A percentile compares a stretch with the other conserved stretches of the same genome.
These are phyloP conservation scores for Candida sojae DNA, from an alignment of 1,139 yeast genomes.

Conservation along the genomic window DNA sequence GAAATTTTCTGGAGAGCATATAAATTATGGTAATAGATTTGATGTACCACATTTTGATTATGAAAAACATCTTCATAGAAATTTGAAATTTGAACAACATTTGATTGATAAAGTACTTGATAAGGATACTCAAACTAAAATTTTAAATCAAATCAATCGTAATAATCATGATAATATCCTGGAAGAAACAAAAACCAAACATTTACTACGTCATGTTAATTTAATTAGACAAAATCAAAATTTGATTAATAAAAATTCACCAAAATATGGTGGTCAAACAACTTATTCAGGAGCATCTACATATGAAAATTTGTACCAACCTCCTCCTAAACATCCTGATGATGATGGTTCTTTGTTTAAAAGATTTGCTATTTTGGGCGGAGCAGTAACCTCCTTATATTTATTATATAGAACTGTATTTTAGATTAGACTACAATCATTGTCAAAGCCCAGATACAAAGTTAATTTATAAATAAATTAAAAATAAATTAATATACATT, in stretches of 20 bases:
- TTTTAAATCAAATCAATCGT: conserved; percentile 36
- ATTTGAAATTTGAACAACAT: conserved; percentile 63
- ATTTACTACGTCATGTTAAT: conserved; percentile 40
- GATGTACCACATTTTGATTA: conserved; percentile 82
- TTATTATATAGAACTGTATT: conserved; percentile 22
- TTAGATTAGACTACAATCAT: not conserved
- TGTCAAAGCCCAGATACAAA: too few species aligned
- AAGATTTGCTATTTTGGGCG: conserved; percentile 29
- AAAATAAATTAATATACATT: not conserved
- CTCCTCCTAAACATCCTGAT: conserved; percentile 20
- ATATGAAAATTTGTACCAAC: conserved; percentile 36
- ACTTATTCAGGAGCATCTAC: conserved; percentile 9
- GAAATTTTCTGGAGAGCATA: conserved; percentile 39
- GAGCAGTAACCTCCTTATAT: conserved; percentile 33
- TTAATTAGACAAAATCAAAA: conserved; percentile 7
- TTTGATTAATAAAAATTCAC: not conserved
- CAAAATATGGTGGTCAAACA: conserved; percentile 9
- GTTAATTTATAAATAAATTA: not conserved
- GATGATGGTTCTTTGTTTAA: conserved; percentile 23
- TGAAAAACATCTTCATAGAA: conserved; percentile 60
- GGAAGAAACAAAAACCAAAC: conserved; percentile 47
- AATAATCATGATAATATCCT: conserved; percentile 34
- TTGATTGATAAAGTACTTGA: conserved; percentile 42
- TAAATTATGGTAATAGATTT: conserved; percentile 46
- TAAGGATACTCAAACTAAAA: conserved; percentile 32